Base-by-base conservation (phyloP, 768 basidiomycete genomes). In the Daedaleopsis sinensis region DNA sequence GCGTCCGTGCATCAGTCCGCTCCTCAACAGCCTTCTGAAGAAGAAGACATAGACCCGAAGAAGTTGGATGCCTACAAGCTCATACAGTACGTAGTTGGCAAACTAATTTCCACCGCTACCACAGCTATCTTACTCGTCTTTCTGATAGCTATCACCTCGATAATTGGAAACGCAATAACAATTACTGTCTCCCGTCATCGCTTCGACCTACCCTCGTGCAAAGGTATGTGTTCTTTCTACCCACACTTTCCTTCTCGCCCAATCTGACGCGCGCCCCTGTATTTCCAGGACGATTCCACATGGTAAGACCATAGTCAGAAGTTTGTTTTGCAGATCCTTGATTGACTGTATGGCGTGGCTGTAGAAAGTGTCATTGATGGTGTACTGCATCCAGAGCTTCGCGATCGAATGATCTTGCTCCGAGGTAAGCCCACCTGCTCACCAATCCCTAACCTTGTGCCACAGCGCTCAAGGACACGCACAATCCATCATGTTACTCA, bases 361-460 rank as follows among this genome's bases (percentile, higher is more conserved):
- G 12, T 69, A 94, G 95, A 96, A 72, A 90, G 92, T 66, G 82
- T 90, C n/a, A 93, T 97, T 67, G 95, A 97, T 72, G 86, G 88
- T 48, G 87, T 97, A 50, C 82, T 93, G 60, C 92, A 95, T 75
- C 91, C 96, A 50, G 91, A 94, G 67, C 78, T 98, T 58, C 84
- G 96, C 38, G 95, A 97, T 68, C 84, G 93, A 37, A 90, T 96
- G 82, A 97, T 98, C 67, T 79, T 96, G 18, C 77, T 94, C 37
- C 83, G 93, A 79, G 90, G 94, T 89, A 71, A 54, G 79, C 72
- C 19, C 52, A 44, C 27, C n/a, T 24, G 47, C 23, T 23, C 47
- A 49, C 47, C 19, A 52, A 32, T n/a, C 24, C 56, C 69, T 48
- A 67, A 42, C 23, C 47, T 49, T 49, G 47, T 49, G 21, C 7